These are phyloP conservation scores for Candida manassasensis DNA, from an alignment of 805 yeast genomes.

Conservation along the genomic window DNA sequence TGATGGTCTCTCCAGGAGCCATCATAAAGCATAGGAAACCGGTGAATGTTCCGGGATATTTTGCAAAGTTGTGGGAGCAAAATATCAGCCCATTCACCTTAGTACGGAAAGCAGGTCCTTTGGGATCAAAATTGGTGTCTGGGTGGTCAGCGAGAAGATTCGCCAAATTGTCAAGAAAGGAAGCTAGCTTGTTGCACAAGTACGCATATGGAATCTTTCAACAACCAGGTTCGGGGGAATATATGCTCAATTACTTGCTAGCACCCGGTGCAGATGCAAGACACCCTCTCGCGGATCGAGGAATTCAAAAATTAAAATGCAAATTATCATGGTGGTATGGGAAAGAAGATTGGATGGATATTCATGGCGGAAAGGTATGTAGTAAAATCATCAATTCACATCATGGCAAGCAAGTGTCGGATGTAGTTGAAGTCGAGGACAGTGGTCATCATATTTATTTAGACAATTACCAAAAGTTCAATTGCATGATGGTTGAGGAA, in stretches of 20 bases:
- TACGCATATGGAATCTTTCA: conserved; percentile 84
- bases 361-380: conserved; percentile 42
- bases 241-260: conserved; percentile 74
- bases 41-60: conserved; percentile 68
- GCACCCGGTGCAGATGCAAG: conserved; percentile 93
- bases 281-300: conserved; percentile 55
- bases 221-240: conserved; percentile 89
- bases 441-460: conserved; percentile 80
- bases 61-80: conserved; percentile 75
- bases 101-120: conserved; percentile 71
- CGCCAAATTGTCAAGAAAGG: conserved; percentile 45
- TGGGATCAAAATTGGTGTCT: conserved; percentile 81
- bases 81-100: conserved; percentile 82
- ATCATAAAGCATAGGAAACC: conserved; percentile 46
- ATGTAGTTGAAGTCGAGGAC: conserved; percentile 42
- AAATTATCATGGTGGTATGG: conserved; percentile 86
- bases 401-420: conserved; percentile 15
- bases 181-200: conserved; percentile 56
- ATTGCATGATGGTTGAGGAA: conserved; percentile 45
- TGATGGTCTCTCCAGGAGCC: conserved; percentile 92
- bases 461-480: conserved; percentile 57
- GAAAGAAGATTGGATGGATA: conserved; percentile 62
- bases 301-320: conserved; percentile 48
- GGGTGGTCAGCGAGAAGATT: conserved; percentile 89
- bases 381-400: conserved; percentile 26